These are phyloP conservation scores for Chaetoscypha palmicola DNA, from an alignment of 2,329 filamentous ascomycete species.

Conservation along the genomic window DNA sequence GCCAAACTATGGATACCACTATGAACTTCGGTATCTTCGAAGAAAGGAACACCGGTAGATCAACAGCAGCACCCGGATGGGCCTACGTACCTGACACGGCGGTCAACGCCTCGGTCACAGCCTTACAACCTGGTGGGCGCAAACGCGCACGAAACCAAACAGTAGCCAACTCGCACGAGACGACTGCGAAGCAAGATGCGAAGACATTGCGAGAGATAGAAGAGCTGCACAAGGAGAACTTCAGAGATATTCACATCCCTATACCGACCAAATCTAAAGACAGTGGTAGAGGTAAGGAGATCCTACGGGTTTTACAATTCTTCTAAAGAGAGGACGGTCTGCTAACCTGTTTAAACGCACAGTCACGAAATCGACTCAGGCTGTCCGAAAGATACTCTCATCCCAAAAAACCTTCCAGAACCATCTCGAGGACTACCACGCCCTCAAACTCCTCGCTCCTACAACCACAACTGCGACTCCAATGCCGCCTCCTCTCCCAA, in stretches of 20 bases:
- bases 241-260: conserved; percentile 64
- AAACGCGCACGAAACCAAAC: conserved; percentile 61
- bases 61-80: conserved; percentile 74
- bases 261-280: conserved; percentile 51
- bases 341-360: conserved; percentile 12
- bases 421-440: conserved; percentile 73
- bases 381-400: conserved; percentile 68
- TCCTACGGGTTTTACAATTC: too few species aligned
- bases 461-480: conserved; percentile 23
- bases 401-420: conserved; percentile 80
- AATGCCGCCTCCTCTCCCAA: conserved; percentile 23
- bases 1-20: conserved; percentile 34
- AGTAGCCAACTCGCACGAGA: conserved; percentile 51
- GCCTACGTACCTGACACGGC: conserved; percentile 78
- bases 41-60: conserved; percentile 58
- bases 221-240: conserved; percentile 74
- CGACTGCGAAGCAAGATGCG: conserved; percentile 74
- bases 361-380: conserved; percentile 33
- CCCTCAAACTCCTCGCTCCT: conserved; percentile 34
- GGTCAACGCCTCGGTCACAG: conserved; percentile 48
- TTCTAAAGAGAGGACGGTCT: neutral
- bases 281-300: conserved; percentile 35
- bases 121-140: conserved; percentile 56
- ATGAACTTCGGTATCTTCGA: conserved; percentile 76
- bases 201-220: conserved; percentile 77